Conservation (phyloP, 2,329 filamentous ascomycete species). For the Ascochyta lentis region DNA sequence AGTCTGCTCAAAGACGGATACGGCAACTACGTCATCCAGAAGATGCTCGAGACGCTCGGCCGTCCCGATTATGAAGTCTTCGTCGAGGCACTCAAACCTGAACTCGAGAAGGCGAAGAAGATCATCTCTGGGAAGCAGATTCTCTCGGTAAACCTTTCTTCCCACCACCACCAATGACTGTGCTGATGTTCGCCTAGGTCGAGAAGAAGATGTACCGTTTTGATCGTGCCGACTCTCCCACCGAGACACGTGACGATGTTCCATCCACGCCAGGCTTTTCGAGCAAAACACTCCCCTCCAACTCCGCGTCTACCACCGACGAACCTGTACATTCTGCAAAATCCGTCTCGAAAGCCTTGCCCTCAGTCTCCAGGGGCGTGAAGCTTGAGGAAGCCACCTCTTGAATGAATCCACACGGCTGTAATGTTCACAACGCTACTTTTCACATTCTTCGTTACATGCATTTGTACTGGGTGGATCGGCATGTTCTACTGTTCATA, state of each 20-base stretch:
- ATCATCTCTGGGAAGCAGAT: constrained; percentile 53
- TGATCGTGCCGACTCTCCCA: constrained; percentile 41
- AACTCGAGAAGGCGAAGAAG: constrained; percentile 54
- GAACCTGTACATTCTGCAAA: constrained; percentile 45
- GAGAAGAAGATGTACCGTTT: constrained; percentile 59
- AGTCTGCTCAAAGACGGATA: constrained; percentile 87
- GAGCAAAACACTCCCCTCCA: constrained; percentile 70
- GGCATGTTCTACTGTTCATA: constrained; percentile 35
- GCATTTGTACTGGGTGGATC: constrained; percentile 14
- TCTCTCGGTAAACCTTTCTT: constrained; percentile 38
- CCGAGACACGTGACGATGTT: constrained; percentile 31
- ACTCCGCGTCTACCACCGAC: constrained; percentile 63
- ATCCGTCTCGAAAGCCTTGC: constrained; percentile 18
- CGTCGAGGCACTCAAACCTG: constrained; percentile 51
- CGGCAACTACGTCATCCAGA: constrained; percentile 96
- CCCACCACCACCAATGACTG: not conserved
- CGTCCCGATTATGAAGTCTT: constrained; percentile 52
- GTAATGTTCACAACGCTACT: constrained; percentile 6
- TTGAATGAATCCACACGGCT: constrained; percentile 9
- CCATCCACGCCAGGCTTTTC: constrained; percentile 70
- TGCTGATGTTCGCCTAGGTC: constrained; percentile 39
- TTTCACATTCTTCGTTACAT: constrained; percentile 2
- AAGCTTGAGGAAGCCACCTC: constrained; percentile 24
- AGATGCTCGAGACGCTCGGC: constrained; percentile 66
- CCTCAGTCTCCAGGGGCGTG: constrained; percentile 21